A percentile compares a stretch with the other conserved stretches of the same genome.
phyloP scores from a whole-genome alignment of 2,329 filamentous ascomycete genomes.

The Cercospora zeina region DNA sequence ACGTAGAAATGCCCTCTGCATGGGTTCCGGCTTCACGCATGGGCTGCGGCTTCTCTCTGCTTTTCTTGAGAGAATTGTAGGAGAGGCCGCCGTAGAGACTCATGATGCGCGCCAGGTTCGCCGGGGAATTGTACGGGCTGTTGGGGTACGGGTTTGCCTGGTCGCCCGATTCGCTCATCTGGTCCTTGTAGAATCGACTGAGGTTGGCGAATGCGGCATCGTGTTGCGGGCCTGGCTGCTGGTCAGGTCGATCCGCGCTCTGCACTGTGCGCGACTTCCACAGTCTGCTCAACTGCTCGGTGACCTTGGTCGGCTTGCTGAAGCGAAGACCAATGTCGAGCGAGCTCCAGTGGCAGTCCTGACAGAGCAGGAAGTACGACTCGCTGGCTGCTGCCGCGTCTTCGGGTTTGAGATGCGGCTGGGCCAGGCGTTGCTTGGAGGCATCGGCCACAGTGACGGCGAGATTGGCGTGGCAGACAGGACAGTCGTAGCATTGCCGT shows the following conservation, averaged over 20 bases:
- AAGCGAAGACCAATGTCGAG: slow-evolving; percentile 87
- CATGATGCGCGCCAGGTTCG: slow-evolving; percentile 84
- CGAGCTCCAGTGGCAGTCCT: slow-evolving; percentile 91
- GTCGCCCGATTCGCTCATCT: slow-evolving; percentile 67
- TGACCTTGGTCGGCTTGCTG: slow-evolving; percentile 80
- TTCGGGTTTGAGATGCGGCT: slow-evolving; percentile 25
- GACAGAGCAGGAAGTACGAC: slow-evolving; percentile 74
- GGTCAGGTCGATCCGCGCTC: slow-evolving; percentile 47
- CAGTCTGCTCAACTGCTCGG: slow-evolving; percentile 59
- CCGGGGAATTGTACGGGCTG: slow-evolving; percentile 69
- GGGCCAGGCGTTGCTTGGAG: slow-evolving; percentile 32
- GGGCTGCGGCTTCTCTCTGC: slow-evolving; percentile 65
- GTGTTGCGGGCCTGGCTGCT: slow-evolving; percentile 50
- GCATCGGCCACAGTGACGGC: slow-evolving; percentile 69
- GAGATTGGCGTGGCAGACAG: slow-evolving; percentile 79
- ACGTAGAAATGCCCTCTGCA: slow-evolving; percentile 68
- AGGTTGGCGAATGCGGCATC: slow-evolving; percentile 74
- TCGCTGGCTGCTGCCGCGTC: slow-evolving; percentile 20
- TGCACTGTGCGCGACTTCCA: slow-evolving; percentile 31
- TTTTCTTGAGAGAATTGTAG: slow-evolving; percentile 62
- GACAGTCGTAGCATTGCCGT: slow-evolving; percentile 93
- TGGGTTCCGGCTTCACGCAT: slow-evolving; percentile 77
- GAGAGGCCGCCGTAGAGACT: slow-evolving; percentile 74
- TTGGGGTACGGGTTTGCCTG: slow-evolving; percentile 50
- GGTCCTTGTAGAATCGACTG: slow-evolving; percentile 76